These are phyloP conservation scores for Aspergillus amoenus DNA, from an alignment of 2,329 filamentous ascomycete species.

Conservation along the genomic window DNA sequence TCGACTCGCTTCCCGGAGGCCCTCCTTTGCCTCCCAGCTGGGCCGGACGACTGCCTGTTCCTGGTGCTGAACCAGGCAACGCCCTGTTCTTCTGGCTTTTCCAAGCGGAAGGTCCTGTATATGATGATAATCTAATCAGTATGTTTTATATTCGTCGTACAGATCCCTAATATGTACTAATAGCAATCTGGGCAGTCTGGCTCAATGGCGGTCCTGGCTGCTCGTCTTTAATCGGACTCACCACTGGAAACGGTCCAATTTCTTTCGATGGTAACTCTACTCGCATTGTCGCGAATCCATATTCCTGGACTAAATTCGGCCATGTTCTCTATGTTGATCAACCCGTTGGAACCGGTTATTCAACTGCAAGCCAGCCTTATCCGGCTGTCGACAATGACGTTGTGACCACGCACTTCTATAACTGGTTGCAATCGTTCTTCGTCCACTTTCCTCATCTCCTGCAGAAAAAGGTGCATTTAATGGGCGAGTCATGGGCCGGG, in stretches of 20 bases:
- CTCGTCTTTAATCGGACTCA: slow-evolving; percentile 33
- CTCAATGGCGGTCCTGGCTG: slow-evolving; percentile 39
- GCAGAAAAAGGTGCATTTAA: slow-evolving; percentile 34
- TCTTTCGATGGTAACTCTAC: slow-evolving; percentile 21
- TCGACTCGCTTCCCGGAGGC: slow-evolving; percentile 29
- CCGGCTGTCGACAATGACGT: slow-evolving; percentile 27
- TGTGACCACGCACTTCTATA: slow-evolving; percentile 31
- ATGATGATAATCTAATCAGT: slow-evolving; percentile 38
- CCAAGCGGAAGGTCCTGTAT: slow-evolving; percentile 27
- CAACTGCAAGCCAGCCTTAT: slow-evolving; percentile 30
- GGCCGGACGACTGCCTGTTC: slow-evolving; percentile 36
- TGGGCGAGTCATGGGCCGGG: slow-evolving; percentile 41
- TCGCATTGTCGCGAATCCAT: slow-evolving; percentile 21
- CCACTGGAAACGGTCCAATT: slow-evolving; percentile 16
- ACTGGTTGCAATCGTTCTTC: slow-evolving; percentile 34
- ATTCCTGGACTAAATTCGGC: slow-evolving; percentile 34
- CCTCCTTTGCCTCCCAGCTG: slow-evolving; percentile 31
- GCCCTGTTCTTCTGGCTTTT: slow-evolving; percentile 41
- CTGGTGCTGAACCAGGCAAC: slow-evolving; percentile 27
- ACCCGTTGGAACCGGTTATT: slow-evolving; percentile 37
- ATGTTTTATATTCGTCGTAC: slow-evolving; percentile 10
- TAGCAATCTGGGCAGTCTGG: slow-evolving; percentile 34
- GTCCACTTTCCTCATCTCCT: slow-evolving; percentile 30
- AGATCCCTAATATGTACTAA: slow-evolving; percentile 10
- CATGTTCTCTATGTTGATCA: slow-evolving; percentile 40